Evolutionary conservation across 352 stramenopile genomes (phyloP), one percentile per base, ranked within the genome.

Genomic region (Pythium plurisporium): DNA sequence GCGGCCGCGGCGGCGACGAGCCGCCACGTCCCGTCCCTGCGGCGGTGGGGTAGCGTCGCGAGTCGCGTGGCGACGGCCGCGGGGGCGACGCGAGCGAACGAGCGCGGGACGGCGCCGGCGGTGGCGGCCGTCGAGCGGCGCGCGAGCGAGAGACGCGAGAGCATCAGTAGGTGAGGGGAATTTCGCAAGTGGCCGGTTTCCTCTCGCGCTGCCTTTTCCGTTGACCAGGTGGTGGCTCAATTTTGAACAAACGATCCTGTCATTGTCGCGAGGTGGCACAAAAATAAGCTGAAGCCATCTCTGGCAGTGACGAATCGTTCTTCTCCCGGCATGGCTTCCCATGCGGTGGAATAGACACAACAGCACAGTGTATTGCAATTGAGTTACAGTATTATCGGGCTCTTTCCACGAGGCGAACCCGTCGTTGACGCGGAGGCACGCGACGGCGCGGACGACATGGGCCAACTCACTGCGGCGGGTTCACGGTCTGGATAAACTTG

Each of bases 401-500:
- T n/a, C n/a, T n/a, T n/a, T n/a, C n/a, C n/a, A n/a, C n/a, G n/a
- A n/a, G n/a, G n/a, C n/a, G n/a, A n/a, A n/a, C n/a, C n/a, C n/a
- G n/a, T n/a, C n/a, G n/a, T n/a, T n/a, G n/a, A n/a, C n/a, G n/a
- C n/a, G n/a, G n/a, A n/a, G n/a, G n/a, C n/a, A n/a, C n/a, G n/a
- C 33, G 33, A 38, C 33, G 33, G 15, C 15, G 33, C n/a, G 30
- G 15, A 27, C 44, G 20, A 42, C 27, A 42, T 42, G 14, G 19
- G 30, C 25, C 26, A 31, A 47, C 30, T 62, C 62, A 69, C 55
- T 62, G 62, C 55, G 62, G 55, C 53, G 62, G 55, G 40, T 60
- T 62, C 15, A 62, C 48, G 23, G 52, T 70, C 63, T 76, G 62
- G 33, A 78, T 72, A 51, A 82, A 80, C 49, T 72, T 64, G 64